Evolutionary conservation across 805 yeast species (phyloP).

Genomic region (Torulaspora delbrueckii): DNA sequence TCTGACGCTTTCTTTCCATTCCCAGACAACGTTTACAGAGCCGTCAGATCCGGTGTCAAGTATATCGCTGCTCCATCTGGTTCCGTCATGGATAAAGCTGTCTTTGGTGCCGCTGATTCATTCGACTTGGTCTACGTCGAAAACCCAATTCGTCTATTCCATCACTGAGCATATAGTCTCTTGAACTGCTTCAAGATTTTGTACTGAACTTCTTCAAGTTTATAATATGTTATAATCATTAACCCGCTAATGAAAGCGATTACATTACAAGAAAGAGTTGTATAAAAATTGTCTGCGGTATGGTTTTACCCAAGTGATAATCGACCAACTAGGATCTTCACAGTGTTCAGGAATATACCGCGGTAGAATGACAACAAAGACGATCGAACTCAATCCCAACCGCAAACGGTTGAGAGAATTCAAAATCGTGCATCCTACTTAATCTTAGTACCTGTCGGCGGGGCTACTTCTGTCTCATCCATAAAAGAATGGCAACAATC

Average conservation of each 20-base stretch:
- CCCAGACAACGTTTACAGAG: conserved; percentile 98
- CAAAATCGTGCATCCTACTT: conserved; percentile 46
- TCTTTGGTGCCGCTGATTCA: conserved; percentile 91
- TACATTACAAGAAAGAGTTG: too few relatives aligned
- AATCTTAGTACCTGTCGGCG: conserved; percentile 89
- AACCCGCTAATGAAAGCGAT: background rate
- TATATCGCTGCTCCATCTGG: conserved; percentile 97
- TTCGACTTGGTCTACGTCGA: conserved; percentile 88
- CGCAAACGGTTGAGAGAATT: conserved; percentile 35
- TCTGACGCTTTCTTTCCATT: conserved; percentile 99
- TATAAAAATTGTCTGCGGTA: conserved; percentile 78
- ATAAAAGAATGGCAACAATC: conserved; percentile 22
- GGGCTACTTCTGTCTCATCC: conserved; percentile 83
- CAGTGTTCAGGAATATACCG: conserved; percentile 99
- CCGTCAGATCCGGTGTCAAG: conserved; percentile 93
- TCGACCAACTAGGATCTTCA: conserved; percentile 83
- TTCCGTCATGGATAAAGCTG: conserved; percentile 95
- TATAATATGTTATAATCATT: conserved; percentile 4
- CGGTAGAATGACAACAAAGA: conserved; percentile 55
- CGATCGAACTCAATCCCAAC: conserved; percentile 56
- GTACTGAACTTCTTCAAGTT: background rate
- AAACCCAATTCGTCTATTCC: conserved; percentile 97
- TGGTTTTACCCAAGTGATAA: conserved; percentile 99
- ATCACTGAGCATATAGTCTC: conserved; percentile 53
- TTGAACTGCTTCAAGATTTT: background rate